Evolutionary conservation across 2,329 filamentous ascomycete species (phyloP).

Genomic region (Fusarium haematococcum): DNA sequence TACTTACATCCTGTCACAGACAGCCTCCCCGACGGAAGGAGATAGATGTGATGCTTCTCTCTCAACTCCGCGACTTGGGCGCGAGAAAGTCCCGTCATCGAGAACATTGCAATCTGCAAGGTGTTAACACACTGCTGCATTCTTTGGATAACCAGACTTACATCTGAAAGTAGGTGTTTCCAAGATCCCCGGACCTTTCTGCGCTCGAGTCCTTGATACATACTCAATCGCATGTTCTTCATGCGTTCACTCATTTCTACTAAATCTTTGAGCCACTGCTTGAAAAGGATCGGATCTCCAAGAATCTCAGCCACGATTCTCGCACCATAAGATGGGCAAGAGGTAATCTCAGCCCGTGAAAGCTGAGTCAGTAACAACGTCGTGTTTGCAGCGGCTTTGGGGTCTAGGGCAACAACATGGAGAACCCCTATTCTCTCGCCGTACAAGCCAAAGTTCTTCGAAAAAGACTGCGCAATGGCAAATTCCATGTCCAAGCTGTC

Average conservation of each 20-base stretch:
- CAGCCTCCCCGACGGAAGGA: background rate
- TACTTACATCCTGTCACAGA: background rate
- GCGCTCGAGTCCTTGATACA: background rate
- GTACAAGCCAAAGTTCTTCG: conserved; percentile 54
- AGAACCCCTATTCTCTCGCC: conserved; percentile 49
- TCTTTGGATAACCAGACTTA: background rate
- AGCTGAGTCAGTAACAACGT: background rate
- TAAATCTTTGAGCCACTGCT: conserved; percentile 1
- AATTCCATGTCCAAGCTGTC: conserved; percentile 30
- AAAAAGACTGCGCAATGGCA: conserved; percentile 50
- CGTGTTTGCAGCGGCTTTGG: background rate
- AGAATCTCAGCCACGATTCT: conserved; percentile 1
- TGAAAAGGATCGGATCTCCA: background rate
- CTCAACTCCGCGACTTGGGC: background rate
- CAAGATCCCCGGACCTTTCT: background rate
- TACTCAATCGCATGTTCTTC: conserved; percentile 2
- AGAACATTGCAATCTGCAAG: background rate
- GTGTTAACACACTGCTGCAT: background rate
- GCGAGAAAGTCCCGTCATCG: background rate
- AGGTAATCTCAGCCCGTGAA: background rate
- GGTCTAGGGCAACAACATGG: conserved; percentile 22
- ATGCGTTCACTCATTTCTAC: conserved; percentile 13
- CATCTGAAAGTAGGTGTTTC: background rate
- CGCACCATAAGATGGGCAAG: conserved; percentile 2
- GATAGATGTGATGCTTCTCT: background rate